Base-by-base conservation (phyloP, 768 basidiomycete genomes). In the Podaxis rugospora region DNA sequence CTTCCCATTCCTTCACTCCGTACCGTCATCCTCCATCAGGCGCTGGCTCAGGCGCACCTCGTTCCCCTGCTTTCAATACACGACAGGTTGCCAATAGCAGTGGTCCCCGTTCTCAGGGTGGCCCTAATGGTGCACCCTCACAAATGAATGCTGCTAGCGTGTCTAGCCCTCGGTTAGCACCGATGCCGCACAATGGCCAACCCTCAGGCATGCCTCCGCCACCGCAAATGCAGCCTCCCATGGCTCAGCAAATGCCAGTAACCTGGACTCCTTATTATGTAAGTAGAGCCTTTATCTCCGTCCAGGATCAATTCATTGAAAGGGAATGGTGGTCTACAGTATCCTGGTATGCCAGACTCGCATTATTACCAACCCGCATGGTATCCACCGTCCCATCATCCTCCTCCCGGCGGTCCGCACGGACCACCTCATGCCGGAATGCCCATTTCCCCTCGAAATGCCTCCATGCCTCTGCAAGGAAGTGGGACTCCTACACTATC, bases 371-470 rank as follows among this genome's bases (percentile, higher is more conserved):
- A 74, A 59, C 67, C 64, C 50, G 71, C 68, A 58, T 83, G 76
- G 71, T 81, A 78, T 65, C 72, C 72, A 36, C 81, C 80, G 39
- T 77, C 75, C n/a, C 85, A 82, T 18, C 83, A 79, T 65, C 76
- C 77, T 16, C 78, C 79, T 35, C 80, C 80, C 5, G 76, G 80
- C 51, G 80, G 75, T 39, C 78, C 77, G 37, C 80, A 83, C 63
- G 77, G 74, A 32, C 79, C 78, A 27, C 79, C 78, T 51, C 80
- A 84, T 65, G 64, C 75, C 35, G 74, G 74, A 55, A 82, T 87
- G 72, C 79, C 88, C 4, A 83, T 91, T 78, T 90, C 90, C 14
- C 89, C 90, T 39, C 83, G 88, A 64, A 85, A 81, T 66, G 82
- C 72, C 53, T 72, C 81, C 42, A 69, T 79, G 36, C 78, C 81